Conservation (phyloP, 192 early-diverging fungal genomes). For the Umbelopsis vinacea region DNA sequence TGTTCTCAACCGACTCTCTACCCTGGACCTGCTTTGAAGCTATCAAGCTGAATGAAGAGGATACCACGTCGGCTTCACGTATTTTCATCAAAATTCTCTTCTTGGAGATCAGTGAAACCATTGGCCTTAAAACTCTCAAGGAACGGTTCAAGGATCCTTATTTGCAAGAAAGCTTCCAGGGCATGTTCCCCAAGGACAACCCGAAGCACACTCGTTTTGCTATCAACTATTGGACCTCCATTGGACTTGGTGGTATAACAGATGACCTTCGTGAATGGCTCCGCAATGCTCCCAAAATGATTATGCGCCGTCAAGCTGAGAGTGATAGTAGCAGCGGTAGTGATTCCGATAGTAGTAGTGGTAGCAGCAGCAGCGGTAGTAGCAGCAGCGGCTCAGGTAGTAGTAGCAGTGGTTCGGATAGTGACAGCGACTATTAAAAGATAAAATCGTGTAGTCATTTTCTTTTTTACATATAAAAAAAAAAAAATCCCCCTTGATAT, state of each 20-base stretch:
- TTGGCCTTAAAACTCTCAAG: slow-evolving; percentile 83
- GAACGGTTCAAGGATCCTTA: slow-evolving; percentile 70
- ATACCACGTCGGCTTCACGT: slow-evolving; percentile 94
- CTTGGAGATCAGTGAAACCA: slow-evolving; percentile 80
- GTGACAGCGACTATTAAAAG: slow-evolving; percentile 21
- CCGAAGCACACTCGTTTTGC: slow-evolving; percentile 91
- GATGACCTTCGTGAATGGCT: slow-evolving; percentile 85
- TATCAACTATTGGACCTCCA: slow-evolving; percentile 97
- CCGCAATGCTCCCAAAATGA: slow-evolving; percentile 64
- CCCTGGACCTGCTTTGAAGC: slow-evolving; percentile 81
- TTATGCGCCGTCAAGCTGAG: slow-evolving; percentile 63
- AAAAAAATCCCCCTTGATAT: no score
- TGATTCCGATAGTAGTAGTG: slow-evolving; percentile 43
- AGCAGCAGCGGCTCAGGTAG: slow-evolving; percentile 37
- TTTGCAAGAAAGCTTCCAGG: slow-evolving; percentile 76
- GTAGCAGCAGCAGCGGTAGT: slow-evolving; percentile 30
- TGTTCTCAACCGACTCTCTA: slow-evolving; percentile 83
- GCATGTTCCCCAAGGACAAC: slow-evolving; percentile 90
- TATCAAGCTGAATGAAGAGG: slow-evolving; percentile 88
- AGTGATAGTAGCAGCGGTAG: slow-evolving; percentile 45
- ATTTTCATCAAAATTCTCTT: slow-evolving; percentile 97
- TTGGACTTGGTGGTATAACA: slow-evolving; percentile 90
- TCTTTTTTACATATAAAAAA: not conserved
- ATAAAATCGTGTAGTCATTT: not conserved
- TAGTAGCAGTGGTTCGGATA: slow-evolving; percentile 26